phyloP scores from a whole-genome alignment of 2,329 filamentous ascomycete genomes.

The Aspergillus felis region DNA sequence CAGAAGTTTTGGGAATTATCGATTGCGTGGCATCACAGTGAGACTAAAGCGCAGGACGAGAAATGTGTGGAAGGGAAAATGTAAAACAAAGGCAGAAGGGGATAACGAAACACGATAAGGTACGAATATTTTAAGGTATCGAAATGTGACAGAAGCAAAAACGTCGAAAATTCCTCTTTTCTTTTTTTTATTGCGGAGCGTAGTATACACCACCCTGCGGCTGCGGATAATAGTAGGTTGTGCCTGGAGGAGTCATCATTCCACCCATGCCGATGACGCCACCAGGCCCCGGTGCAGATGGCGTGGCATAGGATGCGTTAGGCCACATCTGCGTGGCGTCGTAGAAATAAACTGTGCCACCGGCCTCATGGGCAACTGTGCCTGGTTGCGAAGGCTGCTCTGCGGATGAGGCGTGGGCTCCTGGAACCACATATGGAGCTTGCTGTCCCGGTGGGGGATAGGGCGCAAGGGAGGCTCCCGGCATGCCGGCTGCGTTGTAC shows the following conservation, averaged over 20 bases:
- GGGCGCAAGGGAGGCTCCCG: conserved; percentile 48
- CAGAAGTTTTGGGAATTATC: background rate
- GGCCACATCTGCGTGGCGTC: conserved; percentile 67
- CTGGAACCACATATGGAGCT: conserved; percentile 32
- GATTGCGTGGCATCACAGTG: background rate
- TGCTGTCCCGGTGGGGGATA: conserved; percentile 56
- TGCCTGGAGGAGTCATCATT: conserved; percentile 66
- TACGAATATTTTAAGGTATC: background rate
- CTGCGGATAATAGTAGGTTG: conserved; percentile 53
- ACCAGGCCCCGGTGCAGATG: conserved; percentile 48
- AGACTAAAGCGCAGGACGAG: background rate
- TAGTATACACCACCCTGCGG: conserved; percentile 63
- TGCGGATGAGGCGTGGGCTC: conserved; percentile 21
- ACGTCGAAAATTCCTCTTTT: background rate
- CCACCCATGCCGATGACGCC: conserved; percentile 68
- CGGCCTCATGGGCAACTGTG: conserved; percentile 77
- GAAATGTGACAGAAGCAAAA: background rate
- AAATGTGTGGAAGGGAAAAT: conserved; percentile 6
- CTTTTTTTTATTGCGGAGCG: conserved; percentile 21
- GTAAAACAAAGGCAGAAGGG: conserved; percentile 9
- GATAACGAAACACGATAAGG: conserved; percentile 7
- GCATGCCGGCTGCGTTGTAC: conserved; percentile 45
- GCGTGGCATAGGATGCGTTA: conserved; percentile 47
- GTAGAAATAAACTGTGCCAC: conserved; percentile 95
- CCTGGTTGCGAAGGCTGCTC: conserved; percentile 47